Conservation (phyloP, 306 rosid species). For the Cucurbita ficifolia region DNA sequence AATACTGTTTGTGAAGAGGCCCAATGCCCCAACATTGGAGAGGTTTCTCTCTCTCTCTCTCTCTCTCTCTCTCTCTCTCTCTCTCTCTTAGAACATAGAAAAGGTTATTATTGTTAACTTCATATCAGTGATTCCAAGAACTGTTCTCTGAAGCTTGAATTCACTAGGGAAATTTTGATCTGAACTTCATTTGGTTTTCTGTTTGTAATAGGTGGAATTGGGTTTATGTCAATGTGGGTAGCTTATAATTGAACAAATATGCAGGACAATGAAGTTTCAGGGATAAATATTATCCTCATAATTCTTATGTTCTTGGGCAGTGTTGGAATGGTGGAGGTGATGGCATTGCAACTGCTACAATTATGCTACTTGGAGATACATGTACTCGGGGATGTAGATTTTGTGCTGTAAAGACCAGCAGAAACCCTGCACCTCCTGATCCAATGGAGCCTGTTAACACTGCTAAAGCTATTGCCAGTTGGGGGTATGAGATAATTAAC, state of each 20-base stretch:
- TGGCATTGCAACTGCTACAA: constrained; percentile 88
- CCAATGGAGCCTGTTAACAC: constrained; percentile 84
- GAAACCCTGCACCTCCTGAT: constrained; percentile 86
- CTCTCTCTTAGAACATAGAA: neutral
- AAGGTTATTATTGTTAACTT: neutral
- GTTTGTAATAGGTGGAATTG: neutral
- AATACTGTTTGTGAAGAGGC: constrained; percentile 93
- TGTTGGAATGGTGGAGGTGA: constrained; percentile 99
- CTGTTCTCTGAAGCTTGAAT: neutral
- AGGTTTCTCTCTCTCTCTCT: constrained; percentile 20
- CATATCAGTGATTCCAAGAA: neutral
- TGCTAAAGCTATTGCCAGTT: constrained; percentile 72
- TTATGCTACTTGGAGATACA: constrained; percentile 94
- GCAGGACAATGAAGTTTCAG: neutral
- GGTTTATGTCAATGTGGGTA: neutral
- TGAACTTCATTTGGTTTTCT: neutral
- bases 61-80: neutral
- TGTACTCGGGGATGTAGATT: constrained; percentile 95
- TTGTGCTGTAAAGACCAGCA: constrained; percentile 92
- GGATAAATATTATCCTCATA: neutral
- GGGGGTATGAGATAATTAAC: constrained; percentile 48
- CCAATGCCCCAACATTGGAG: constrained; percentile 93
- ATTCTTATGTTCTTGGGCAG: constrained; percentile 21
- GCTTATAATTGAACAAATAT: neutral
- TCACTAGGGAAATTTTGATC: too few relatives aligned